Conservation (phyloP, 2,329 filamentous ascomycete species). For the Hymenoscyphus albidus region DNA sequence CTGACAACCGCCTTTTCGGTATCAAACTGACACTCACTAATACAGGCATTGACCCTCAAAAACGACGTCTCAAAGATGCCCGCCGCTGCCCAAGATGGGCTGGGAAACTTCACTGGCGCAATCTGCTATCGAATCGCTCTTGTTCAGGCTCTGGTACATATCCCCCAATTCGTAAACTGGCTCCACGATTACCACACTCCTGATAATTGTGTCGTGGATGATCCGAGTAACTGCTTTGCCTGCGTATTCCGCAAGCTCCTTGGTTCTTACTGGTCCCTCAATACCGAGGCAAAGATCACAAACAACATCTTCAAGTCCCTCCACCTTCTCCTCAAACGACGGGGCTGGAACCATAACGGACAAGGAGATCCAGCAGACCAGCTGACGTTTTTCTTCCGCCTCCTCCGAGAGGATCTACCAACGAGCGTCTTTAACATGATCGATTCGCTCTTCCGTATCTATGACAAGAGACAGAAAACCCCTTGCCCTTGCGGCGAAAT, state of each 20-base stretch:
- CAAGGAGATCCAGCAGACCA: slow-evolving; percentile 36
- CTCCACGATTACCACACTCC: slow-evolving; percentile 26
- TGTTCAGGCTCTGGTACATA: slow-evolving; percentile 35
- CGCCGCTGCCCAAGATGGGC: slow-evolving; percentile 26
- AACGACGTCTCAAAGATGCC: slow-evolving; percentile 24
- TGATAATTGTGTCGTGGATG: slow-evolving; percentile 21
- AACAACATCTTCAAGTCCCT: slow-evolving; percentile 12
- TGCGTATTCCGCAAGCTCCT: slow-evolving; percentile 14
- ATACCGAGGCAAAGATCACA: slow-evolving; percentile 1
- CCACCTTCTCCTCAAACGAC: slow-evolving; percentile 5
- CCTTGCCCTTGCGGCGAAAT: slow-evolving; percentile 29
- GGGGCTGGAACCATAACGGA: slow-evolving; percentile 24
- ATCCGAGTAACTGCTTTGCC: slow-evolving; percentile 2
- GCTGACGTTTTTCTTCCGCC: slow-evolving; percentile 27
- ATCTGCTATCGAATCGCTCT: slow-evolving; percentile 36
- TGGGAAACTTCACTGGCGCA: slow-evolving; percentile 29
- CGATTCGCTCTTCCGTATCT: slow-evolving; percentile 23
- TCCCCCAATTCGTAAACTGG: slow-evolving; percentile 34
- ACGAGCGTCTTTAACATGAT: slow-evolving; percentile 19
- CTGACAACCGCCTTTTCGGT: neutral
- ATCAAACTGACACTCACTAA: neutral
- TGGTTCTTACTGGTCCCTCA: slow-evolving; percentile 16
- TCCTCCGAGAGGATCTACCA: slow-evolving; percentile 29
- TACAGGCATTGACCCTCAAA: slow-evolving; percentile 18
- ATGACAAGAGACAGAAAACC: slow-evolving; percentile 18